Percentiles rank a stretch among this genome's conserved stretches.
phyloP scores from a whole-genome alignment of 2,329 filamentous ascomycete species.

The Fusarium lyarnte region DNA sequence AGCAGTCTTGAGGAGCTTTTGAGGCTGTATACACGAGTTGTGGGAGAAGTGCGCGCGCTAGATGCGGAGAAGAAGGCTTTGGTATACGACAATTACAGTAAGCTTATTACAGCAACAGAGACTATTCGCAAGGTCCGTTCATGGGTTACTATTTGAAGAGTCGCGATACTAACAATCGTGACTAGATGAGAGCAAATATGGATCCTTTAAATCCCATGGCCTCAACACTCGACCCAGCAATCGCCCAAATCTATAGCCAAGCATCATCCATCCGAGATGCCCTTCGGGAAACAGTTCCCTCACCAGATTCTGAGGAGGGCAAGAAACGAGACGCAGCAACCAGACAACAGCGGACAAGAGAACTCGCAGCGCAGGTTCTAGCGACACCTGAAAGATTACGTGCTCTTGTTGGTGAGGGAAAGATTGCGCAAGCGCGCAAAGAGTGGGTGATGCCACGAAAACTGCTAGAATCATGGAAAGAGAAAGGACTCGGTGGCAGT shows the following conservation, averaged over 20 bases:
- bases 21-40: constrained; percentile 73
- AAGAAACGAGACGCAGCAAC: constrained; percentile 48
- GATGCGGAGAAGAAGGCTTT: constrained; percentile 97
- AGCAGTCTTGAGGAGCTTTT: constrained; percentile 75
- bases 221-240: constrained; percentile 76
- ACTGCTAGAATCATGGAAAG: constrained; percentile 63
- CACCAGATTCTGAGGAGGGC: constrained; percentile 55
- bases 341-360: constrained; percentile 55
- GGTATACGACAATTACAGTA: constrained; percentile 98
- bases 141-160: no score
- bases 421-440: constrained; percentile 66
- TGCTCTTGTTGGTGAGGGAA: constrained; percentile 67
- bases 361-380: constrained; percentile 71
- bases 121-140: constrained; percentile 79
- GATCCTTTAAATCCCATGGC: constrained; percentile 80
- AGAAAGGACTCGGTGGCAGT: constrained; percentile 62
- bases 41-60: constrained; percentile 85
- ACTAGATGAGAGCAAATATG: constrained; percentile 82
- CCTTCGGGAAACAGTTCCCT: constrained; percentile 58
- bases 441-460: constrained; percentile 65
- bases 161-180: not conserved
- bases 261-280: constrained; percentile 64
- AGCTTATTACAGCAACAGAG: constrained; percentile 94
- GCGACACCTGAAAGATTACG: constrained; percentile 68
- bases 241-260: constrained; percentile 76